Evolutionary conservation across 306 rosid genomes (phyloP).

Genomic region (Betula pendula): DNA sequence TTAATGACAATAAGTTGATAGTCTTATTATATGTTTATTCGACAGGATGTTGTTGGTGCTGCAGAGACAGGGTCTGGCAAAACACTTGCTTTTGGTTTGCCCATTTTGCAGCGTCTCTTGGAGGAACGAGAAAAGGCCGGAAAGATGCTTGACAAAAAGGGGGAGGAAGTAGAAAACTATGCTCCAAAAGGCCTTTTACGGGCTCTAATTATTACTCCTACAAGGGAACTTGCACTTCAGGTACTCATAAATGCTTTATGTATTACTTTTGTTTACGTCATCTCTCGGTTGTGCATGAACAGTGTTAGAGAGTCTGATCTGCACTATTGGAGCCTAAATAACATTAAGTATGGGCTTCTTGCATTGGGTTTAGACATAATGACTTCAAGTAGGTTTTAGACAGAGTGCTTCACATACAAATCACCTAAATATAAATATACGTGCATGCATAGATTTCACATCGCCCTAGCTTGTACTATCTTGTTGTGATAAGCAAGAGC

Average conservation of each 20-base stretch:
- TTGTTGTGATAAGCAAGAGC: neutral
- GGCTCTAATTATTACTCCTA: constrained; percentile 88
- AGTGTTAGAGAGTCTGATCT: neutral
- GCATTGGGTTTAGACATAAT: neutral
- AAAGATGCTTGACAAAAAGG: constrained; percentile 46
- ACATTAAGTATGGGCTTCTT: neutral
- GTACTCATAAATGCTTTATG: constrained; percentile 39
- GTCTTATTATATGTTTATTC: constrained; percentile 26
- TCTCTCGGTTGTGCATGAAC: constrained; percentile 15
- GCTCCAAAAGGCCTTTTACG: constrained; percentile 65
- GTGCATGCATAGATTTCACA: neutral
- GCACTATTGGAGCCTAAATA: neutral
- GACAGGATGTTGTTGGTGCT: constrained; percentile 96
- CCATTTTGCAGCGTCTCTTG: constrained; percentile 88
- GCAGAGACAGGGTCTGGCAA: constrained; percentile 98
- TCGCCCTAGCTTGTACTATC: neutral
- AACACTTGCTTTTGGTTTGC: constrained; percentile 97
- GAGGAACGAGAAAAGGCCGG: constrained; percentile 80
- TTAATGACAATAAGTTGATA: constrained; percentile 5
- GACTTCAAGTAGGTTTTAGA: neutral
- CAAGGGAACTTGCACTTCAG: constrained; percentile 96
- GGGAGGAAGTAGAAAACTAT: constrained; percentile 46
- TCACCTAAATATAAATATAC: neutral
- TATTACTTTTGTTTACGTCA: constrained; percentile 20
- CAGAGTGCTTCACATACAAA: neutral